These are phyloP conservation scores for Aspergillus sparsus DNA, from an alignment of 495 filamentous ascomycete species.

Conservation along the genomic window DNA sequence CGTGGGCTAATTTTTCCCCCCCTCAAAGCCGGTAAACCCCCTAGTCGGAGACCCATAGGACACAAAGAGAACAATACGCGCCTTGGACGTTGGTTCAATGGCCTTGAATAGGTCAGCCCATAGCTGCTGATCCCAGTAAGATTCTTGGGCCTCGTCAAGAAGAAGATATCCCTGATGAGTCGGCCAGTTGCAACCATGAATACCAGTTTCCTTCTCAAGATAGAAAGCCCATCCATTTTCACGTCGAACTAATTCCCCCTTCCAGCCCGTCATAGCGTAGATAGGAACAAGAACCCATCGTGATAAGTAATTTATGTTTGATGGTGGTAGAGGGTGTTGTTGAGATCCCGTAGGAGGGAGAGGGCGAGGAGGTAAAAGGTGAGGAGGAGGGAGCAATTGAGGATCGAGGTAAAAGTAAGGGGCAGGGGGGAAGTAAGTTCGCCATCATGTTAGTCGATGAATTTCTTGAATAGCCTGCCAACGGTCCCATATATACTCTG, in stretches of 20 bases:
- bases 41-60: constrained; percentile 23
- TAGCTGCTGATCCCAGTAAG: constrained; percentile 19
- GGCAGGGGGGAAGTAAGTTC: constrained; percentile 1
- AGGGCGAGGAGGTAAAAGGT: constrained; percentile 11
- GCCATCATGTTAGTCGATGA: constrained; percentile 8
- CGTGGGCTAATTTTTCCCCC: constrained; percentile 8
- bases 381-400: too few relatives aligned
- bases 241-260: neutral
- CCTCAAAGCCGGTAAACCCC: constrained; percentile 10
- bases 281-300: constrained; percentile 17
- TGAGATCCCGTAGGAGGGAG: neutral
- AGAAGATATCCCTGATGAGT: constrained; percentile 19
- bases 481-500: constrained; percentile 9
- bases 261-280: constrained; percentile 17
- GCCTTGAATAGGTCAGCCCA: constrained; percentile 23
- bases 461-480: constrained; percentile 2
- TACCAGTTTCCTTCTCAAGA: constrained; percentile 17
- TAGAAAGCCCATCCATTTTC: constrained; percentile 15
- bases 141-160: constrained; percentile 22
- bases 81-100: constrained; percentile 6
- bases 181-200: constrained; percentile 16
- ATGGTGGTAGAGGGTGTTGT: constrained; percentile 8
- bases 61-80: constrained; percentile 21
- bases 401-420: constrained; percentile 3
- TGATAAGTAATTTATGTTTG: constrained; percentile 16